A percentile compares a stretch with the other conserved stretches of the same genome.
Evolutionary conservation across 2,329 filamentous ascomycete species (phyloP).

Genomic region (Sporothrix dimorphospora): DNA sequence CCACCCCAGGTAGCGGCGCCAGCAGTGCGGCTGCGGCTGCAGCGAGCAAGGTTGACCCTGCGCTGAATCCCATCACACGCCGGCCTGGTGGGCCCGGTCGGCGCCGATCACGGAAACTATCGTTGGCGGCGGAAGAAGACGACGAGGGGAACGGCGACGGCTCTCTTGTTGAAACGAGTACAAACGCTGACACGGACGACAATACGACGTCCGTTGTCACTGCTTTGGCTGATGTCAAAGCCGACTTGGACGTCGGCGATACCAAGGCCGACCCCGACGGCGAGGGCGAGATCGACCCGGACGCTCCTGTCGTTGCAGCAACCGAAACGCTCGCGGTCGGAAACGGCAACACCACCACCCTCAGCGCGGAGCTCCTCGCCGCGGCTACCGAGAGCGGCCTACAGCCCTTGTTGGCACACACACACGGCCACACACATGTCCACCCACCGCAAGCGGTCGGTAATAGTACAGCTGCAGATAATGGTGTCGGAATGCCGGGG

Average conservation of each 20-base stretch:
- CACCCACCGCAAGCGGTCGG: neutral
- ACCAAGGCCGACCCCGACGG: slow-evolving; percentile 11
- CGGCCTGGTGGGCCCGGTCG: slow-evolving; percentile 59
- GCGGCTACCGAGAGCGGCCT: slow-evolving; percentile 7
- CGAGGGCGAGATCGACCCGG: slow-evolving; percentile 7
- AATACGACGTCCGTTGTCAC: neutral
- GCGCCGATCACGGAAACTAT: slow-evolving; percentile 55
- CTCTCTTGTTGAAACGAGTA: neutral
- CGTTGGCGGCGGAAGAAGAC: slow-evolving; percentile 30
- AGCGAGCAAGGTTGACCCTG: slow-evolving; percentile 52
- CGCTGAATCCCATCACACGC: slow-evolving; percentile 61
- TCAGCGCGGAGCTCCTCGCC: slow-evolving; percentile 21
- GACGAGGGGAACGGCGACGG: slow-evolving; percentile 26
- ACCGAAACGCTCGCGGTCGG: neutral
- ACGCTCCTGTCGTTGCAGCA: neutral
- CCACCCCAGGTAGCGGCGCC: neutral
- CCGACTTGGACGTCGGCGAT: neutral
- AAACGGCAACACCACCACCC: neutral
- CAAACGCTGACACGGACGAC: neutral
- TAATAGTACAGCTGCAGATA: neutral
- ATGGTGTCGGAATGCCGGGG: neutral
- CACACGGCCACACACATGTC: neutral
- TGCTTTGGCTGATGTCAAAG: neutral
- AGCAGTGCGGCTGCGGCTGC: slow-evolving; percentile 34
- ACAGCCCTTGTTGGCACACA: slow-evolving; percentile 3